Conservation (phyloP, 2,329 filamentous ascomycete genomes). For the Pseudophaeomoniella oleicola region DNA sequence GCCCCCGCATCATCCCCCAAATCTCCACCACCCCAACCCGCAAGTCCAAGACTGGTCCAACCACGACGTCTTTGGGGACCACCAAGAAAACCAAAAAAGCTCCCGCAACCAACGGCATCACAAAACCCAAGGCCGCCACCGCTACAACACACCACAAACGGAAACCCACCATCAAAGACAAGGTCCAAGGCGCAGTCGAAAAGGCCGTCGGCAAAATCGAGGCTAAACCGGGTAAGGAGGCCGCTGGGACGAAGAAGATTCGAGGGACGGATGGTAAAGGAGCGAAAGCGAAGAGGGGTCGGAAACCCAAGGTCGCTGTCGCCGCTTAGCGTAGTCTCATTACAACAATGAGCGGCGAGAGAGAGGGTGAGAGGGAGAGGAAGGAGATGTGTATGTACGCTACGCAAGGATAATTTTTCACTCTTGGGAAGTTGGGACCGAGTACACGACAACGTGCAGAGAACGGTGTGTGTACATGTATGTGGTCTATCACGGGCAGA, state of each 20-base stretch:
- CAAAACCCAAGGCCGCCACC: conserved; percentile 9
- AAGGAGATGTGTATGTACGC: too few species aligned
- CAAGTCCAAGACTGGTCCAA: conserved; percentile 7
- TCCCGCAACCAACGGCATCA: conserved; percentile 4
- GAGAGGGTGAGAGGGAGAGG: too few species aligned
- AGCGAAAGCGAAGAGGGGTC: too few species aligned
- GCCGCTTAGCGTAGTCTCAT: too few species aligned
- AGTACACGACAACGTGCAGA: too few species aligned
- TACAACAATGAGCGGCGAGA: too few species aligned
- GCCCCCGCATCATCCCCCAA: conserved; percentile 11
- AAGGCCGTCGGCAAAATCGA: conserved; percentile 13
- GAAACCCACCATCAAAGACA: conserved; percentile 16
- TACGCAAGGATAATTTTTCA: too few species aligned
- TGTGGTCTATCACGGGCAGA: too few species aligned
- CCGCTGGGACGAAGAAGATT: conserved; percentile 24
- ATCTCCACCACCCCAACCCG: conserved; percentile 10
- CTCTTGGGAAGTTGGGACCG: too few species aligned
- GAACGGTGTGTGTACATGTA: too few species aligned
- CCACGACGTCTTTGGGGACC: conserved; percentile 7
- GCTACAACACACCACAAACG: conserved; percentile 9
- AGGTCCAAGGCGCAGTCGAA: conserved; percentile 17
- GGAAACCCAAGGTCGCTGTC: too few species aligned
- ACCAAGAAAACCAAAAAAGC: conserved; percentile 4
- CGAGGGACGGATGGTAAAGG: too few species aligned
- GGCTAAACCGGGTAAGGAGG: conserved; percentile 23